Base-by-base conservation (phyloP, 176 grass and related monocot species). In the Carex kokanica region DNA sequence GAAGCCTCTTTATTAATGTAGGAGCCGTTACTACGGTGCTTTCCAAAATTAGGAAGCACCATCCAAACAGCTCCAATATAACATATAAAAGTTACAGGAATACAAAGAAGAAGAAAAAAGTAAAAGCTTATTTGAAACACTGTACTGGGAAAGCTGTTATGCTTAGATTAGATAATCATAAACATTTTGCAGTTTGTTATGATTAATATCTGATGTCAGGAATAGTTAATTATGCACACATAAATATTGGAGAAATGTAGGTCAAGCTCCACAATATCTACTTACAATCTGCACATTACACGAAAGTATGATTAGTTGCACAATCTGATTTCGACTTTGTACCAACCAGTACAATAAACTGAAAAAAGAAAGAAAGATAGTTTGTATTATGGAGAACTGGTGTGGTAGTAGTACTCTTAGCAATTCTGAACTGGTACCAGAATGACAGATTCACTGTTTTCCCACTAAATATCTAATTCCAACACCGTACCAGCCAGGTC, bases 1-100 rank as follows among this genome's bases (percentile, higher is more conserved):
- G 80, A 82, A 82, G 80, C 57, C 80, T 82, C 41, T 67, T 81
- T 82, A 65, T 82, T 82, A 32, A 68, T 82, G 14, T 82, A 82
- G 61, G 40, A 82, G 61, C 40, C 15, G 11, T 54, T 11, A 82
- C 80, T 82, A 82, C 31, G 61, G 47, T 67, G 63, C 11, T 54
- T 68, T 51, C 43, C 80, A 82, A 82, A 31, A 29, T 1, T 82
- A 82, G 41, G 80, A 82, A 82, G 63, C 36, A 65, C 60, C 61
- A 82, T 82, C 61, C 60, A 67, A 54, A 68, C 8, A 18, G 18
- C 80, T 82, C 80, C 80, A 58, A 43, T 36, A 55, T 52, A 56
- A 53, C 6, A 2, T 9, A 9, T 29, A 36, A 5, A 80, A 60
- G 38, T 27, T 53, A 78, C 3, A 45, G 17, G 32, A 71, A 18